phyloP scores from a whole-genome alignment of 805 yeast species.

The Candida sithepensis region DNA sequence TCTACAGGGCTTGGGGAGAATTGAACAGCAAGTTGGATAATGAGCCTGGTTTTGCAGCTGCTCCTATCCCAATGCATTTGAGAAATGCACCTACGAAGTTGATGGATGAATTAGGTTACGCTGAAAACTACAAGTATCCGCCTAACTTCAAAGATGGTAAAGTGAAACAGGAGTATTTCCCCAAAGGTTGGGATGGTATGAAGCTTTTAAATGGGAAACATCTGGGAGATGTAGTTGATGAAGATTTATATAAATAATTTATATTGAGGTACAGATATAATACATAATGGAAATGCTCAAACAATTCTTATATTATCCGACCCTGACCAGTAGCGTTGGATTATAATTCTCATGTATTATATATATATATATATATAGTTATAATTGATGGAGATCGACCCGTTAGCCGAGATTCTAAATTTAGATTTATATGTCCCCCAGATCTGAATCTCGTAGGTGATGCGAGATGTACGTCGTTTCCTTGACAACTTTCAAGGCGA shows the following conservation, averaged over 20 bases:
- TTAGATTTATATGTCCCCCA: no score
- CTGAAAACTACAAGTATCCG: conserved; percentile 81
- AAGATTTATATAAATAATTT: conserved; percentile 30
- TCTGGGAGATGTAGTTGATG: conserved; percentile 46
- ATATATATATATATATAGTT: no score
- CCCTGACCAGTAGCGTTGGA: no score
- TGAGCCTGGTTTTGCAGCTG: conserved; percentile 56
- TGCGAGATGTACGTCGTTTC: no score
- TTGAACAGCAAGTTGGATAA: conserved; percentile 57
- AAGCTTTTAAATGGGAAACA: conserved; percentile 55
- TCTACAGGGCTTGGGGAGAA: conserved; percentile 74
- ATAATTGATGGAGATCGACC: no score
- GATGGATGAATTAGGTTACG: conserved; percentile 87
- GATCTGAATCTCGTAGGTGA: no score
- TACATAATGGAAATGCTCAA: no score
- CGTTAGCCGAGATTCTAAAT: no score
- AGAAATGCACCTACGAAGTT: conserved; percentile 92
- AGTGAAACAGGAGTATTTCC: conserved; percentile 74
- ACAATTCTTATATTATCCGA: no score
- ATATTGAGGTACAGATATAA: no score
- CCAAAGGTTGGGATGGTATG: conserved; percentile 48
- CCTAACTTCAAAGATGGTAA: conserved; percentile 73
- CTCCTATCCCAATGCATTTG: conserved; percentile 75
- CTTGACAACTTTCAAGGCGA: no score
- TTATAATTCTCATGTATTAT: no score